phyloP scores from a whole-genome alignment of 116 monocot genomes.

The Papilionanthe hybrid region DNA sequence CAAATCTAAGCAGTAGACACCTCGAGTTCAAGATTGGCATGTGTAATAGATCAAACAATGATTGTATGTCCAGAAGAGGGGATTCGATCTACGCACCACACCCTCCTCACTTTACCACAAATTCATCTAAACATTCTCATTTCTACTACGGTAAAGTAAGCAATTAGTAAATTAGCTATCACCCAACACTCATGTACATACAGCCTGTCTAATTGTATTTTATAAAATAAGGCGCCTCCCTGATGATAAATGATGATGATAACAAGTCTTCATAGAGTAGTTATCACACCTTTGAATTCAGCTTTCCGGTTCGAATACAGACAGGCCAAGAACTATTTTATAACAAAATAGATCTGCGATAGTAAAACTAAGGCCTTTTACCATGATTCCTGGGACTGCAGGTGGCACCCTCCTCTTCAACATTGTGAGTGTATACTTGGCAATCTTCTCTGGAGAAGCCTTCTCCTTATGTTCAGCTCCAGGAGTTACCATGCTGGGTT shows the following conservation, averaged over 20 bases:
- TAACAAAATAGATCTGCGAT: not conserved
- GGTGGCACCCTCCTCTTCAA: constrained; percentile 83
- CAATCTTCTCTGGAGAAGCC: constrained; percentile 83
- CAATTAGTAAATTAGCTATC: not conserved
- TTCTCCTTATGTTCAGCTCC: constrained; percentile 93
- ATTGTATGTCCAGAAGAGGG: not conserved
- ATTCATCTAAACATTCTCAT: constrained; percentile 1
- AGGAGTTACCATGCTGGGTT: constrained; percentile 98
- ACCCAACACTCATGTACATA: not conserved
- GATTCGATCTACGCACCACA: not conserved
- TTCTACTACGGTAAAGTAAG: not conserved
- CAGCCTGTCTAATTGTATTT: not conserved
- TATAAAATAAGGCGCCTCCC: no score
- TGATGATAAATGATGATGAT: not conserved
- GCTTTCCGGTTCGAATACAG: not conserved
- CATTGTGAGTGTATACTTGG: constrained; percentile 62
- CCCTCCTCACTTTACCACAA: not conserved
- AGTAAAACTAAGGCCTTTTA: constrained; percentile 17
- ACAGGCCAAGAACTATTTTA: not conserved
- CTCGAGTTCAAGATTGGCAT: not conserved
- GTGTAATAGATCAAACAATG: not conserved
- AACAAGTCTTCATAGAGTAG: not conserved
- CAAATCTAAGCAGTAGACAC: not conserved
- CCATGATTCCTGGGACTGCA: constrained; percentile 98
- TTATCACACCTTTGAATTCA: not conserved